Evolutionary conservation across 495 filamentous ascomycete genomes (phyloP).

Genomic region (Aspergillus haitiensis): DNA sequence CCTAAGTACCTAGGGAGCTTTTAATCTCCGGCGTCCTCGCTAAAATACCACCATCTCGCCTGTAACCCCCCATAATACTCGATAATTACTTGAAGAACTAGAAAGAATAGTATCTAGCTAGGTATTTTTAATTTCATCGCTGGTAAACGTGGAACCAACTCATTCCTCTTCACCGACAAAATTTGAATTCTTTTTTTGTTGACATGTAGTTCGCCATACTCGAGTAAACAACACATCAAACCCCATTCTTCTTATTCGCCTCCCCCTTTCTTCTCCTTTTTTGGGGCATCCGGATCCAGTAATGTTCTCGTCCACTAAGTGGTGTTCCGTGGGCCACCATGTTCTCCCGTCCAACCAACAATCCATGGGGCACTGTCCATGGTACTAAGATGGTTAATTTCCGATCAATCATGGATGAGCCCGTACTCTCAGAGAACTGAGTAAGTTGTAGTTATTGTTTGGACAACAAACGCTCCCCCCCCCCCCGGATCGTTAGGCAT

Average conservation of each 20-base stretch:
- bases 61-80: no score
- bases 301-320: conserved; percentile 24
- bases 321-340: conserved; percentile 23
- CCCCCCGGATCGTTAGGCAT: no score
- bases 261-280: conserved; percentile 21
- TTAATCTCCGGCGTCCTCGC: no score
- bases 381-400: conserved; percentile 6
- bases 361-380: conserved; percentile 10
- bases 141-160: neutral
- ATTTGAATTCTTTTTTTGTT: neutral
- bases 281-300: conserved; percentile 21
- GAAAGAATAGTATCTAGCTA: neutral
- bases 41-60: no score
- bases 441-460: no score
- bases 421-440: no score
- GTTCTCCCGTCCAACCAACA: conserved; percentile 8
- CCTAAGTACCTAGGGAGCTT: no score
- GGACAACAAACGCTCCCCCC: no score
- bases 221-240: conserved; percentile 2
- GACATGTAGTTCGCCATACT: neutral
- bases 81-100: neutral
- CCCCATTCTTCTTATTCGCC: conserved; percentile 16
- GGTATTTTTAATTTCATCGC: neutral
- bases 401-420: neutral
- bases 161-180: neutral